Conservation (phyloP, 495 filamentous ascomycete genomes). For the Pyrenula massariospora region DNA sequence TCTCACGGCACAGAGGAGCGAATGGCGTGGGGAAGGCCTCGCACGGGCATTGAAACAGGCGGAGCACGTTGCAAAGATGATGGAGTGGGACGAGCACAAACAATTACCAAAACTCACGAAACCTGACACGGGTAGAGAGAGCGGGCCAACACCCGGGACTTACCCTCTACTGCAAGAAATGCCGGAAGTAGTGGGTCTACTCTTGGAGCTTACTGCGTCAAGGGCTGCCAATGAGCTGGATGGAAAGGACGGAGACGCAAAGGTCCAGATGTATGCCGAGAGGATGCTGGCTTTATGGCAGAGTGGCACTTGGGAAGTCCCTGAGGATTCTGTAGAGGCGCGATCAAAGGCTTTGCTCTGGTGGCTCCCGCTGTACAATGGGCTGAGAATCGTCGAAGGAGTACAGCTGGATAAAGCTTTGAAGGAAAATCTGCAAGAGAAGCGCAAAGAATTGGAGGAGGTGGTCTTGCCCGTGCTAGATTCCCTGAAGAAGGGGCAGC, state of each 20-base stretch:
- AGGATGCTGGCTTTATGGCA: slow-evolving; percentile 22
- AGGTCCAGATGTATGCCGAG: slow-evolving; percentile 24
- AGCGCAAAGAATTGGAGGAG: not conserved
- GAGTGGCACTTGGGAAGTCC: slow-evolving; percentile 4
- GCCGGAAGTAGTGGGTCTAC: slow-evolving; percentile 28
- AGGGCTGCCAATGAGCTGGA: slow-evolving; percentile 18
- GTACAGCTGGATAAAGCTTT: not conserved
- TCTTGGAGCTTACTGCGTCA: slow-evolving; percentile 32
- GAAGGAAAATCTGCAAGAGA: not conserved
- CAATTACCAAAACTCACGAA: not conserved
- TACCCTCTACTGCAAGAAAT: not conserved
- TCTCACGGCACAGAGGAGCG: slow-evolving; percentile 25
- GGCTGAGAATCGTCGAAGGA: not conserved
- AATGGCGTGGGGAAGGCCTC: slow-evolving; percentile 25
- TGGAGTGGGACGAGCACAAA: slow-evolving; percentile 35
- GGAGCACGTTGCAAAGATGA: slow-evolving; percentile 34
- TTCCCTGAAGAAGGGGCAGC: not conserved
- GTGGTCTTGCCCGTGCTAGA: not conserved
- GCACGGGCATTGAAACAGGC: slow-evolving; percentile 28
- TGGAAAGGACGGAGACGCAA: slow-evolving; percentile 17
- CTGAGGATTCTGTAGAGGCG: not conserved
- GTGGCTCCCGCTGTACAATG: not conserved
- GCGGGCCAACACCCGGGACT: not conserved
- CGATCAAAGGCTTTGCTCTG: not conserved
- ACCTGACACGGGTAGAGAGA: not conserved